Evolutionary conservation across 2,329 filamentous ascomycete genomes (phyloP), one percentile per base, ranked within the genome.

Genomic region (Tricladium varicosporioides): DNA sequence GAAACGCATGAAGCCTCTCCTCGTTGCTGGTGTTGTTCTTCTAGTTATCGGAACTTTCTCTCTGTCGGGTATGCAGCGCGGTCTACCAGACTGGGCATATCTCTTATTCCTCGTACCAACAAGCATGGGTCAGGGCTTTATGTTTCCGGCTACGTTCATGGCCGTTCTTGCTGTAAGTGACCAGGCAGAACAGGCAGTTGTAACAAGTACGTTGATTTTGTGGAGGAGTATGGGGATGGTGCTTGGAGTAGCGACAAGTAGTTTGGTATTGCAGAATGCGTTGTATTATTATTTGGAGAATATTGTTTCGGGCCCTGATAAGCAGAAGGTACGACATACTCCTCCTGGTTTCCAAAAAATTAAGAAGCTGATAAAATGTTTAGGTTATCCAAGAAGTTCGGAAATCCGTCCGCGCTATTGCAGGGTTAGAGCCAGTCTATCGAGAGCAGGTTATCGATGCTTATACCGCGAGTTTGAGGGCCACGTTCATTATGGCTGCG

Each of bases 151-250:
- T 0, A 78, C 84, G 8, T 84, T 87, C 72, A 82, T 89, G 68
- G 78, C 81, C 13, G 74, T 88, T 1, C 78, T 89, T 18, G 82
- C 81, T 1, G 79, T 80, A 1, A 83, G 80, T 45, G 71, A 78
- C 5, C 83, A 87, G 65, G 68, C 75, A 5, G 83, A 87, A 49
- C 85, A 88, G 69, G 86, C 86, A 13, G 84, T 88, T 43, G 84
- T 85, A 11, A 89, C 87, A 1, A 84, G 81, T 53, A 91, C 88
- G 0, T 74, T 92, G 59, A 80, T 87, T 15, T 74, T 92, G 15
- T 91, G 87, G 83, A 80, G 89, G 54, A 84, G 82, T 57, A 72
- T 92, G 5, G 89, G 89, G 5, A 81, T 80, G 55, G 88, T 92
- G 1, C 78, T 92, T 67, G 89, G 89, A n/a, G 82, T 92, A 46